Evolutionary conservation across 116 monocot genomes (phyloP).

Genomic region (Thalassia testudinum): DNA sequence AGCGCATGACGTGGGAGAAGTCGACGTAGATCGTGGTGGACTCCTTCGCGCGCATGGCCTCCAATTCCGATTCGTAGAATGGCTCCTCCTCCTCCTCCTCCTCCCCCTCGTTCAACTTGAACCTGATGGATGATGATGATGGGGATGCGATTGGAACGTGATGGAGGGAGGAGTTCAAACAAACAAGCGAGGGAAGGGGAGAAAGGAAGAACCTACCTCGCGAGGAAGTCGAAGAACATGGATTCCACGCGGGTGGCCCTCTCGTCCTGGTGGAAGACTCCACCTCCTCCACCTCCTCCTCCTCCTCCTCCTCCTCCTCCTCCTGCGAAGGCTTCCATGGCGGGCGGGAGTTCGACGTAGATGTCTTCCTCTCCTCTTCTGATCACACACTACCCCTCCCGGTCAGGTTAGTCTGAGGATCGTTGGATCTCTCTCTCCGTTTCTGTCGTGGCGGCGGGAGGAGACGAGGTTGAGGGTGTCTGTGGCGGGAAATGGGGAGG

Average conservation of each 20-base stretch:
- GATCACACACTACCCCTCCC: neutral
- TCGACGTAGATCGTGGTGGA: constrained; percentile 93
- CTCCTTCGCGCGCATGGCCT: constrained; percentile 70
- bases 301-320: constrained; percentile 4
- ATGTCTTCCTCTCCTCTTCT: neutral
- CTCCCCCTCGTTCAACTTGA: no score
- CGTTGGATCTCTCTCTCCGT: neutral
- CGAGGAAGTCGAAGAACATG: constrained; percentile 89
- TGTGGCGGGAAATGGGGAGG: neutral
- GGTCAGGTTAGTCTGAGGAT: neutral
- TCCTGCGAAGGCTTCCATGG: constrained; percentile 1
- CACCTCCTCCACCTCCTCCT: constrained; percentile 67
- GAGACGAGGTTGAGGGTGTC: neutral
- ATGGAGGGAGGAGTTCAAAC: neutral
- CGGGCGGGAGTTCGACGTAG: neutral
- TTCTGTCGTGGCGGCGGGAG: neutral
- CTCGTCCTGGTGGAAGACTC: constrained; percentile 71
- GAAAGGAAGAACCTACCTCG: constrained; percentile 20
- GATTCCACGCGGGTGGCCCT: constrained; percentile 77
- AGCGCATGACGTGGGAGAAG: constrained; percentile 88
- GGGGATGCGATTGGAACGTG: neutral
- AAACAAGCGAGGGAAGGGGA: neutral
- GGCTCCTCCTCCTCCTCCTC: constrained; percentile 42
- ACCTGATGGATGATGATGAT: constrained; percentile 17
- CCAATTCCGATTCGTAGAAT: constrained; percentile 84